Evolutionary conservation across 805 yeast species (phyloP), one percentile per base, ranked within the genome.

Genomic region (Yamadazyma laniorum): DNA sequence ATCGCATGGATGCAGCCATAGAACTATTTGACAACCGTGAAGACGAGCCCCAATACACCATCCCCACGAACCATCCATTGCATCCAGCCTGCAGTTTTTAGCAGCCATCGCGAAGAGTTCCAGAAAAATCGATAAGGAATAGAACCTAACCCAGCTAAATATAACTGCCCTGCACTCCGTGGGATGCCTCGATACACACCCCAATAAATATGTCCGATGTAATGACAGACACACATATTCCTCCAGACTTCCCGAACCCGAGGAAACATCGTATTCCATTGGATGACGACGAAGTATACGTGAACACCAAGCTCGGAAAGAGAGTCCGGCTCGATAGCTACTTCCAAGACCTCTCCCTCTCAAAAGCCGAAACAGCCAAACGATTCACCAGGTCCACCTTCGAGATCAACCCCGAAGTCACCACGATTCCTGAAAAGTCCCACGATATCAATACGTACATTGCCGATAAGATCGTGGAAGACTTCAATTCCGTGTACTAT

Each of bases 251-350:
- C 23, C 9, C 13, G 9, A 21, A 21, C 23, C 23, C 23, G 6
- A 32, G 35, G 17, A 40, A 40, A 25, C 44, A 40, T 26, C 39
- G 35, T 11, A 23, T 32, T 6, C 3, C 25, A 12, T 14, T 15
- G 6, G 39, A 35, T 6, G 41, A 37, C 6, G 34, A 27, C 1
- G 51, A 45, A 22, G 48, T 42, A 18, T 15, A 37, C 4, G 42
- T 41, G 12, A 32, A 25, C 17, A 29, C 28, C 13, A 17, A 23
- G 19, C 29, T 37, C 9, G 56, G 54, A 5, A 65, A 65, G 45
- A 46, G 64, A 29, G 43, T 59, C 13, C 58, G 57, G 31, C 55
- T 66, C 12, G 70, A 63, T 38, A 49, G 39, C 15, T 36, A 63
- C 22, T 56, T 65, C 33, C 44, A 50, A 19, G 47, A 48, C 2